phyloP scores from a whole-genome alignment of 192 early-diverging fungal genomes.

The Linnemannia exigua region DNA sequence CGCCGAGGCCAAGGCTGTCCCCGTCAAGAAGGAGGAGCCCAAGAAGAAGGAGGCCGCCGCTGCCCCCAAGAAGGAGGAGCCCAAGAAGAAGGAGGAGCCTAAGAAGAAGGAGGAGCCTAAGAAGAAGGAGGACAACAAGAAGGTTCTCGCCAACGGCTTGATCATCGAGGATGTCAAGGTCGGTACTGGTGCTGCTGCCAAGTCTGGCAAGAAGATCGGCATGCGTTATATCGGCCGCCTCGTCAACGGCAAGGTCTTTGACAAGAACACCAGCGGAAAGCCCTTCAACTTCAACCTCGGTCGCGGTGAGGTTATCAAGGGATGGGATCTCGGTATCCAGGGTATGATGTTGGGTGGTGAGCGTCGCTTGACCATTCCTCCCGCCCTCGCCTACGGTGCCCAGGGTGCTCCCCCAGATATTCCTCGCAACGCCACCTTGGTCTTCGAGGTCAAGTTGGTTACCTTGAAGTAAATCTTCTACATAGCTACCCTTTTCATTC shows the following conservation, averaged over 20 bases:
- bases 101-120: slow-evolving; percentile 65
- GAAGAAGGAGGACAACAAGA: slow-evolving; percentile 68
- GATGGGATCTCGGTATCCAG: slow-evolving; percentile 92
- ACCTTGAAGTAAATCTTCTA: slow-evolving; percentile 66
- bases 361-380: slow-evolving; percentile 92
- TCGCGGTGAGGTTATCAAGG: slow-evolving; percentile 94
- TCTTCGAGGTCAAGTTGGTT: slow-evolving; percentile 93
- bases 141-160: slow-evolving; percentile 79
- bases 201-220: slow-evolving; percentile 67
- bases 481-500: neutral
- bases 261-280: slow-evolving; percentile 92
- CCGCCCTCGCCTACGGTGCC: slow-evolving; percentile 77
- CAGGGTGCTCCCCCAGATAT: slow-evolving; percentile 97
- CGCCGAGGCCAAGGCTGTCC: slow-evolving; percentile 17
- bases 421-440: slow-evolving; percentile 87
- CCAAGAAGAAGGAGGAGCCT: slow-evolving; percentile 64
- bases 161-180: slow-evolving; percentile 83
- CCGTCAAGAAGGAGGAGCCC: slow-evolving; percentile 55
- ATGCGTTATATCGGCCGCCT: slow-evolving; percentile 98
- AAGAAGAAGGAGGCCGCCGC: slow-evolving; percentile 62
- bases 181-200: slow-evolving; percentile 61
- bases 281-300: slow-evolving; percentile 94
- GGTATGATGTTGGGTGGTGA: slow-evolving; percentile 96
- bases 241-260: slow-evolving; percentile 95
- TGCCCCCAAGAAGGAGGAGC: slow-evolving; percentile 57